These are phyloP conservation scores for Wickerhamomyces alni DNA, from an alignment of 805 yeast species.

Conservation along the genomic window DNA sequence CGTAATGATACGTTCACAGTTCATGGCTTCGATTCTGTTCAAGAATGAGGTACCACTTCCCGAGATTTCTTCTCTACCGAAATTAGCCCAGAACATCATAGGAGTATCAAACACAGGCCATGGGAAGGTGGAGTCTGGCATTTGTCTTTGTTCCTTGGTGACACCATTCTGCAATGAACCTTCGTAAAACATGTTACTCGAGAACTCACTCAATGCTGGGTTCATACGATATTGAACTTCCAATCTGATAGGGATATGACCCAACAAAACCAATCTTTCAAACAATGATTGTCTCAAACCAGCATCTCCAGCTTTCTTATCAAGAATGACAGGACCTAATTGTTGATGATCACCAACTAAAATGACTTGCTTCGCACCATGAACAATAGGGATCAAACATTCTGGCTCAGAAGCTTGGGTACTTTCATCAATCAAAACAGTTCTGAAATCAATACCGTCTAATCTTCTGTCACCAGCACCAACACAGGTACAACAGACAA, in stretches of 20 bases:
- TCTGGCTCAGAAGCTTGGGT: slow-evolving; percentile 96
- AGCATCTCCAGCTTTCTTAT: slow-evolving; percentile 75
- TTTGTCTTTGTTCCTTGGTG: slow-evolving; percentile 61
- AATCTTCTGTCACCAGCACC: slow-evolving; percentile 83
- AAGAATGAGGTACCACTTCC: slow-evolving; percentile 75
- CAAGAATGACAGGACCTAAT: slow-evolving; percentile 85
- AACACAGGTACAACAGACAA: slow-evolving; percentile 86
- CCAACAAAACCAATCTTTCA: slow-evolving; percentile 76
- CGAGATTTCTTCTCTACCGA: slow-evolving; percentile 85
- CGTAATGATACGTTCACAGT: slow-evolving; percentile 74
- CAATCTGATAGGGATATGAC: slow-evolving; percentile 77
- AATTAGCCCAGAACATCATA: slow-evolving; percentile 94
- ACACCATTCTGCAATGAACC: slow-evolving; percentile 92
- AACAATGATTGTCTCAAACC: slow-evolving; percentile 84
- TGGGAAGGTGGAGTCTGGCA: slow-evolving; percentile 60
- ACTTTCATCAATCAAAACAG: slow-evolving; percentile 86
- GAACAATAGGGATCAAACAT: slow-evolving; percentile 79
- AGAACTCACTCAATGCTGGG: slow-evolving; percentile 79
- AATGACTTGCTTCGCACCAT: slow-evolving; percentile 84
- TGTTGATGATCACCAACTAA: slow-evolving; percentile 96
- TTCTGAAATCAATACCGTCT: slow-evolving; percentile 49
- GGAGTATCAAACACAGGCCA: slow-evolving; percentile 85
- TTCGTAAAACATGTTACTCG: slow-evolving; percentile 88
- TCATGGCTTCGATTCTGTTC: slow-evolving; percentile 86
- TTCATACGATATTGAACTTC: slow-evolving; percentile 96